Evolutionary conservation across 352 stramenopile genomes (phyloP).

Genomic region (Thalassiosira mediterranea): DNA sequence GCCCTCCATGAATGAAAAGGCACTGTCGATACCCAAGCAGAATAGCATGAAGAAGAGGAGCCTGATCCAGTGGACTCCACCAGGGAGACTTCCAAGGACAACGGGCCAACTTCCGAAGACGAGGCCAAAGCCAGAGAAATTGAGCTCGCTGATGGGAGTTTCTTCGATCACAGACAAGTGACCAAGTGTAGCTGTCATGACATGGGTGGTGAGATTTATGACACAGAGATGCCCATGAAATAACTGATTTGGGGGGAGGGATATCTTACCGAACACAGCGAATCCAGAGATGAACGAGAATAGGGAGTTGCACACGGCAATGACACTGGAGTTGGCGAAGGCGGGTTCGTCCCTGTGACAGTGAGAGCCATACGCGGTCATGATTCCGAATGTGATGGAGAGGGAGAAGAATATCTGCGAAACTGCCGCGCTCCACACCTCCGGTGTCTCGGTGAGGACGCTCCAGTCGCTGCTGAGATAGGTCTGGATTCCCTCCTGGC

Average conservation of each 20-base stretch:
- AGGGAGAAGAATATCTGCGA: slow-evolving; percentile 78
- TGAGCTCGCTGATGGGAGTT: slow-evolving; percentile 27
- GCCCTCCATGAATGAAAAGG: slow-evolving; percentile 71
- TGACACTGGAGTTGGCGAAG: slow-evolving; percentile 59
- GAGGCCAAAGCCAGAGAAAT: slow-evolving; percentile 38
- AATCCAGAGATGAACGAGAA: slow-evolving; percentile 79
- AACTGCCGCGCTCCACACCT: slow-evolving; percentile 55
- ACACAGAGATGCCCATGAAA: neutral
- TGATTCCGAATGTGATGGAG: slow-evolving; percentile 60
- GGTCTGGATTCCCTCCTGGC: slow-evolving; percentile 38
- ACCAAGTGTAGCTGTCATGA: slow-evolving; percentile 52
- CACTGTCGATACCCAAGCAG: slow-evolving; percentile 74
- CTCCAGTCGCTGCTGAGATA: slow-evolving; percentile 42
- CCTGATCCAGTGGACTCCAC: slow-evolving; percentile 58
- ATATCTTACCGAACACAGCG: slow-evolving; percentile 62
- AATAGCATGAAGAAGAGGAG: slow-evolving; percentile 79
- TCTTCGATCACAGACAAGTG: slow-evolving; percentile 43
- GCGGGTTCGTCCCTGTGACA: slow-evolving; percentile 44
- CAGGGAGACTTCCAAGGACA: slow-evolving; percentile 55
- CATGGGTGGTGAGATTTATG: neutral
- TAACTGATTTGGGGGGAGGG: no score
- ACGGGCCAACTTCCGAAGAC: slow-evolving; percentile 76
- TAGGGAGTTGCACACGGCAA: slow-evolving; percentile 67
- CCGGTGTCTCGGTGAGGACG: slow-evolving; percentile 26
- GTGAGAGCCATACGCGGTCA: slow-evolving; percentile 64